phyloP scores from a whole-genome alignment of 805 yeast genomes.

The Henningerozyma blattae region DNA sequence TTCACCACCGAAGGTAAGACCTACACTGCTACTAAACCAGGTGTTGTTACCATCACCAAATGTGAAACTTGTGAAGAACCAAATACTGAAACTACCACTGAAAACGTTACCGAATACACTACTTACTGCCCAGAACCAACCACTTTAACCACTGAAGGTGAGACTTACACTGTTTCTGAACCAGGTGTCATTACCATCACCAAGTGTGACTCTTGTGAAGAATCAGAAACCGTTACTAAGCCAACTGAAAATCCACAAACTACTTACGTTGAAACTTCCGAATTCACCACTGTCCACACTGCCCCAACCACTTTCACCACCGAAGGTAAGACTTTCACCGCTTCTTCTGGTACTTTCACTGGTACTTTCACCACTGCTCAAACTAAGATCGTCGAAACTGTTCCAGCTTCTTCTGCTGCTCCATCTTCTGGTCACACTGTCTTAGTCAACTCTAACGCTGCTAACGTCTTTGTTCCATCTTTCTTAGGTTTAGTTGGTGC shows the following conservation, averaged over 20 bases:
- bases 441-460: constrained; percentile 4
- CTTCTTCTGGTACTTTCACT: too few relatives aligned
- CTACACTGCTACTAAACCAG: constrained; percentile 64
- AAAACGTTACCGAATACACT: constrained; percentile 1
- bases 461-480: constrained; percentile 6
- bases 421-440: constrained; percentile 2
- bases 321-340: constrained; percentile 55
- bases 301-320: constrained; percentile 4
- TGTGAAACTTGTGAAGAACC: too few relatives aligned
- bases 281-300: constrained; percentile 1
- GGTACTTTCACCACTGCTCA: constrained; percentile 66
- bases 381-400: constrained; percentile 32
- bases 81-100: constrained; percentile 37
- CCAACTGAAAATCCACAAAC: too few relatives aligned
- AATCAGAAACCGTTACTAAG: constrained; percentile 5
- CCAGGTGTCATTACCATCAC: constrained; percentile 79
- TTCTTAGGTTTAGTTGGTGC: constrained; percentile 6
- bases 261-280: background rate
- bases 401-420: constrained; percentile 2
- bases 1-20: constrained; percentile 38
- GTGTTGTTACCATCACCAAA: constrained; percentile 77
- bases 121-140: background rate
- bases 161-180: constrained; percentile 62
- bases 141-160: constrained; percentile 23
- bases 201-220: constrained; percentile 59